Conservation (phyloP, 2,329 filamentous ascomycete genomes). For the Acrodontium crateriforme region DNA sequence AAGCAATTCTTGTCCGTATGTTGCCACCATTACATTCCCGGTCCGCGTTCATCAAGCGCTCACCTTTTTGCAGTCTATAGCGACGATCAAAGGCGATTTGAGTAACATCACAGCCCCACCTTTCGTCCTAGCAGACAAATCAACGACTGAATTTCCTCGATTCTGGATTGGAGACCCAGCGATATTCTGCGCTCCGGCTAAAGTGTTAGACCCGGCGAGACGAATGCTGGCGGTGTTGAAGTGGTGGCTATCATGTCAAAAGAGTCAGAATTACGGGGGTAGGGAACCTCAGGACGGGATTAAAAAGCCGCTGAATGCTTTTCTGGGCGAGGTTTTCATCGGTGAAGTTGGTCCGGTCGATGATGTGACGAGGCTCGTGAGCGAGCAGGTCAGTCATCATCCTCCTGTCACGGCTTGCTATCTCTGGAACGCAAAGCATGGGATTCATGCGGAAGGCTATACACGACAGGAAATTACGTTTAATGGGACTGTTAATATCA, state of each 20-base stretch:
- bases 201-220: conserved; percentile 25
- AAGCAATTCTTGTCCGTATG: conserved; percentile 16
- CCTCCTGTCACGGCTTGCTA: conserved; percentile 35
- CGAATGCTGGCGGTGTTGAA: conserved; percentile 34
- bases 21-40: neutral
- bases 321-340: conserved; percentile 35
- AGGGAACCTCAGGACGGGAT: conserved; percentile 28
- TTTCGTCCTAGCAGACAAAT: conserved; percentile 31
- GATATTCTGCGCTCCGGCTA: conserved; percentile 33
- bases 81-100: conserved; percentile 33
- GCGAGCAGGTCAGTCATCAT: conserved; percentile 34
- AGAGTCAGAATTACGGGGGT: conserved; percentile 35
- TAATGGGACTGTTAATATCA: conserved; percentile 30
- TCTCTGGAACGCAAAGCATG: conserved; percentile 31
- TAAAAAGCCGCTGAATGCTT: conserved; percentile 39
- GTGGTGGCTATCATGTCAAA: conserved; percentile 35
- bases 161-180: conserved; percentile 34
- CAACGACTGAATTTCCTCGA: conserved; percentile 32
- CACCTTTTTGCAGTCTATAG: conserved; percentile 23
- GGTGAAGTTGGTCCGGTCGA: conserved; percentile 22
- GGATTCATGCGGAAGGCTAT: conserved; percentile 32
- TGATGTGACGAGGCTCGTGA: conserved; percentile 27
- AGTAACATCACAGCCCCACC: conserved; percentile 34
- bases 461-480: conserved; percentile 35
- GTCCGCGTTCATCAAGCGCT: neutral